Base-by-base conservation (phyloP, 768 basidiomycete genomes). In the Serendipita vermifera region DNA sequence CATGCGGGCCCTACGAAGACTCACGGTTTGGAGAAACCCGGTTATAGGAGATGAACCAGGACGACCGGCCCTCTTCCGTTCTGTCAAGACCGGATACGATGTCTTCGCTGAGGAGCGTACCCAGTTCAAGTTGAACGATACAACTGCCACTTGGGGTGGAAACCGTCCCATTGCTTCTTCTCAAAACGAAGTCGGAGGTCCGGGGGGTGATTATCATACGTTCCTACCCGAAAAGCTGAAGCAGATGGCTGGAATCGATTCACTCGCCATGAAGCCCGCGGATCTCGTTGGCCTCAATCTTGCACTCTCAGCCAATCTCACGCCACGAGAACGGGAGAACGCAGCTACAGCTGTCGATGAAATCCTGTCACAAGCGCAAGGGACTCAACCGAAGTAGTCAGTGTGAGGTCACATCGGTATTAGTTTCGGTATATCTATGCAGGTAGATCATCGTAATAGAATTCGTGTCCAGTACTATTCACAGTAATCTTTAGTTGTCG, bases 21-120 rank as follows among this genome's bases (percentile, higher is more conserved):
- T 51, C 22, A 51, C 6, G 5, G 22, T n/a, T 29, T 51, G 46
- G 46, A 20, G 46, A 51, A 51, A 51, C 22, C 46, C 46, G 4
- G 46, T 51, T 9, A 29, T 29, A 22, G 20, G 5, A 22, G 46
- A 51, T 5, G 46, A 51, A 29, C 20, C 17, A 15, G 46, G 46
- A 5, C 24, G 31, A n/a, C 46, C 46, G 20, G 46, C 46, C 24
- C 46, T 51, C 46, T 51, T 51, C 46, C 46, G 31, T 9, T 7
- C 24, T 26, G 22, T 51, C 15, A 51, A 51, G 29, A 51, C 46
- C 7, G 46, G 46, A 20, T 51, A 51, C 46, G 46, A 51, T 29
- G 5, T 51, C 31, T 51, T 22, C n/a, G 46, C 46, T 7, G 46
- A 51, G n/a, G 46, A 4, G n/a, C 20, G 46, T 9, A 51, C 46